Base-by-base conservation (phyloP, 108 stramenopile species). In the Bacterosira constricta region DNA sequence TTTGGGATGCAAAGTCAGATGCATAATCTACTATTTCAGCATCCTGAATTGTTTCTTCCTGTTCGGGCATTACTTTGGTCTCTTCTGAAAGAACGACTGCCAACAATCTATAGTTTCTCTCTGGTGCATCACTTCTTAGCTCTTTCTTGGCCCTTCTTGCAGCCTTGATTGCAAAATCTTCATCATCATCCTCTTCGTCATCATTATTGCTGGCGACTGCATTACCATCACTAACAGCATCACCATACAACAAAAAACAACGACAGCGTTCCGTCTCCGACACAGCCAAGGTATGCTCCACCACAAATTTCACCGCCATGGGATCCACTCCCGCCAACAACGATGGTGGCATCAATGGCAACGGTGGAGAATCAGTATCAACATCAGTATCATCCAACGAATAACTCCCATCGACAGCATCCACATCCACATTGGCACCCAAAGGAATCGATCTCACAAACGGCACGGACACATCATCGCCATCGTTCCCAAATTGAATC, bases 221-320 rank as follows among this genome's bases (percentile, higher is more conserved):
- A 1, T 10, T 62, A 25, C 42, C 67, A 53, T 73, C 62, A 29
- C 30, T 17, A 54, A 52, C 36, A 3, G 35, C 53, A 69, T 80
- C 81, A 0, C 71, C 77, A 61, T 83, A 94, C 3, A 91, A 41
- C 15, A 83, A 66, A 47, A 89, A 88, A 45, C 83, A 88, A 31
- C 85, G 84, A 57, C 76, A 55, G 17, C 90, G 60, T 51, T 79
- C 66, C 50, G 83, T 63, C 21, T 94, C 86, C 4, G 77, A 78
- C 15, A 83, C 71, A 13, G 90, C 87, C 45, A 94, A 59, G 25
- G 88, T 85, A 54, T 91, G 88, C 59, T 94, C 93, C 41, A 94
- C 73, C 12, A 82, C 8, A 50, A 83, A 76, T 44, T 61, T 42
- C 13, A 65, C 55, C 10, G 64, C 29, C 23, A n/a, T 17, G 27